Percentiles rank a stretch among this genome's conserved stretches.
Conservation (phyloP, 306 rosid genomes). For the Dalbergia cochinchinensis region DNA sequence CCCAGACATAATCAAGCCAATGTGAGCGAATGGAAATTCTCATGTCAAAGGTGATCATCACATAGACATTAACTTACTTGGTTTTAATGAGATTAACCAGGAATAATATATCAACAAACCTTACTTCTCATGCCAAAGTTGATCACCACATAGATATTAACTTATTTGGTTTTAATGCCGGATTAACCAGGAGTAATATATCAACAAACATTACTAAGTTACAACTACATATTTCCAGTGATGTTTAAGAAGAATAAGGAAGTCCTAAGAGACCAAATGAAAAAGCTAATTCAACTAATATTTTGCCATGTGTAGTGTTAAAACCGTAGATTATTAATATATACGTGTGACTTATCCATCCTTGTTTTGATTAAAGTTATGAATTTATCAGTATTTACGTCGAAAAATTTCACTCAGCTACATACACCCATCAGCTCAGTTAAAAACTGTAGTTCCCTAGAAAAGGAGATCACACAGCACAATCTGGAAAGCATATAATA, state of each 20-base stretch:
- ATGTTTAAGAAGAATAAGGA: conserved; percentile 1
- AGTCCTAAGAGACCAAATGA: not conserved
- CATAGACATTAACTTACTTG: conserved; percentile 3
- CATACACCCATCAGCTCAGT: conserved; percentile 1
- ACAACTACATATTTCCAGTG: not conserved
- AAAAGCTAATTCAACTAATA: conserved; percentile 19
- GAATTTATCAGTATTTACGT: conserved; percentile 1
- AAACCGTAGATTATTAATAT: not conserved
- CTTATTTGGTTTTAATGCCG: too few species aligned
- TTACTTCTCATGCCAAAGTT: too few species aligned
- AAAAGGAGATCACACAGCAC: conserved; percentile 9
- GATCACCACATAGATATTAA: too few species aligned
- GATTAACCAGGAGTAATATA: too few species aligned
- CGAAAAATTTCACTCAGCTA: conserved; percentile 11
- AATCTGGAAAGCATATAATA: conserved; percentile 22
- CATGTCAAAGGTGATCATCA: conserved; percentile 14
- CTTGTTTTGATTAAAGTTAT: conserved; percentile 3
- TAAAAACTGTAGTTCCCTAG: conserved; percentile 6
- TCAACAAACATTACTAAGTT: not conserved
- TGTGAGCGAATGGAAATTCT: not conserved
- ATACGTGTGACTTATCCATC: conserved; percentile 7
- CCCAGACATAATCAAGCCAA: conserved; percentile 20
- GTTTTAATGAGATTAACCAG: not conserved
- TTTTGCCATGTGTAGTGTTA: not conserved
- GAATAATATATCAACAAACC: conserved; percentile 6